Evolutionary conservation across 2,329 filamentous ascomycete genomes (phyloP).

Genomic region (Fusarium piperis): DNA sequence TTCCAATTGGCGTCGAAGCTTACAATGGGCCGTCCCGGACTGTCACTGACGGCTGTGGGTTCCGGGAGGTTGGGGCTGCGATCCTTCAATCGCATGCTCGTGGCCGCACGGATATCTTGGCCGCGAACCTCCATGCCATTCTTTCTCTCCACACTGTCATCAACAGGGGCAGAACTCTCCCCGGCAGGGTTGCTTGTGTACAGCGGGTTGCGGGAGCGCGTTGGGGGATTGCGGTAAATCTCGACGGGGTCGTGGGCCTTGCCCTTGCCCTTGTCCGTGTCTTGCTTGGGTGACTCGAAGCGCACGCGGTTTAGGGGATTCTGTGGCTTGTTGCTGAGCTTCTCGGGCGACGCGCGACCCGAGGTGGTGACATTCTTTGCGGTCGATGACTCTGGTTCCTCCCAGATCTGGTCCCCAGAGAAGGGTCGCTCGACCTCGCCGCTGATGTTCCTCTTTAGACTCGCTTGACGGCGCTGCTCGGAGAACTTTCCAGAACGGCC

Average conservation of each 20-base stretch:
- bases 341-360: constrained; percentile 47
- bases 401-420: constrained; percentile 85
- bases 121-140: constrained; percentile 85
- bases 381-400: constrained; percentile 73
- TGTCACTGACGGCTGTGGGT: constrained; percentile 90
- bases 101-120: constrained; percentile 89
- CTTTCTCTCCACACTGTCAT: constrained; percentile 67
- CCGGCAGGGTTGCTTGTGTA: constrained; percentile 75
- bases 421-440: constrained; percentile 74
- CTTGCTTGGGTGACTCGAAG: constrained; percentile 55
- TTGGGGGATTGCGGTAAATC: constrained; percentile 85
- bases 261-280: constrained; percentile 43
- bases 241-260: constrained; percentile 67
- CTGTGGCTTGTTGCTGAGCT: constrained; percentile 46
- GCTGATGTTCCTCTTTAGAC: constrained; percentile 75
- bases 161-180: constrained; percentile 41
- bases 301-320: constrained; percentile 46
- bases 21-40: constrained; percentile 91
- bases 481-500: constrained; percentile 49
- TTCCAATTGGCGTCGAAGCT: constrained; percentile 92
- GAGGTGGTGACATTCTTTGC: constrained; percentile 20
- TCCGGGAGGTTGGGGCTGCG: constrained; percentile 88
- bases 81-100: constrained; percentile 87
- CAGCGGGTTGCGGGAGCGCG: constrained; percentile 81
- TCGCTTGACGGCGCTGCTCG: constrained; percentile 67